Percentiles rank a stretch among this genome's conserved stretches.
Conservation (phyloP, 116 monocot genomes). For the Posidonia oceanica region DNA sequence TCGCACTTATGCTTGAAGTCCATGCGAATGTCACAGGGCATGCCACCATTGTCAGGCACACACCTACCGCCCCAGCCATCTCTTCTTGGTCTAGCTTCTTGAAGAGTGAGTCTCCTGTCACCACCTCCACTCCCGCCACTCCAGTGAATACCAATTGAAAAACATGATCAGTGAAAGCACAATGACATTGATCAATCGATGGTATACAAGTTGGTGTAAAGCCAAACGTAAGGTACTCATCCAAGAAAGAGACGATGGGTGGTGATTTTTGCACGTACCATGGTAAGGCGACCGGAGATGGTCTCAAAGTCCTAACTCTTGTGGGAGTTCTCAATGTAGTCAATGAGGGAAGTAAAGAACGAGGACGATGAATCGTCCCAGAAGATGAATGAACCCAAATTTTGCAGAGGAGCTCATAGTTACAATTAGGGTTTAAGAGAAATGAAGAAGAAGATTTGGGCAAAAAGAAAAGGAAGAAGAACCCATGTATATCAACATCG, state of each 20-base stretch:
- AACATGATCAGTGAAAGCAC: neutral
- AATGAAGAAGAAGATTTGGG: too few relatives aligned
- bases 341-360: constrained; percentile 74
- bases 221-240: too few relatives aligned
- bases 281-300: constrained; percentile 86
- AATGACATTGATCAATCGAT: neutral
- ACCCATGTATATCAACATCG: too few relatives aligned
- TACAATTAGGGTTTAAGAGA: too few relatives aligned
- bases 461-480: too few relatives aligned
- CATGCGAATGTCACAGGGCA: constrained; percentile 57
- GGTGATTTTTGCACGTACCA: too few relatives aligned
- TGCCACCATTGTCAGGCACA: constrained; percentile 47
- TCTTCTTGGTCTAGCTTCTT: constrained; percentile 64
- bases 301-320: constrained; percentile 82
- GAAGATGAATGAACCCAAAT: too few relatives aligned
- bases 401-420: too few relatives aligned
- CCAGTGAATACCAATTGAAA: constrained; percentile 59
- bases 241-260: too few relatives aligned
- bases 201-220: too few relatives aligned
- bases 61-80: constrained; percentile 50
- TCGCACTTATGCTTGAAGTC: neutral
- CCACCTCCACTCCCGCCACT: constrained; percentile 46
- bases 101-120: constrained; percentile 79
- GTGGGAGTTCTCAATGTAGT: constrained; percentile 74
- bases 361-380: constrained; percentile 16